Percentiles rank a stretch among this genome's conserved stretches.
These are phyloP conservation scores for Spizellomyces sp. DNA, from an alignment of 192 early-diverging fungal species.

Conservation along the genomic window DNA sequence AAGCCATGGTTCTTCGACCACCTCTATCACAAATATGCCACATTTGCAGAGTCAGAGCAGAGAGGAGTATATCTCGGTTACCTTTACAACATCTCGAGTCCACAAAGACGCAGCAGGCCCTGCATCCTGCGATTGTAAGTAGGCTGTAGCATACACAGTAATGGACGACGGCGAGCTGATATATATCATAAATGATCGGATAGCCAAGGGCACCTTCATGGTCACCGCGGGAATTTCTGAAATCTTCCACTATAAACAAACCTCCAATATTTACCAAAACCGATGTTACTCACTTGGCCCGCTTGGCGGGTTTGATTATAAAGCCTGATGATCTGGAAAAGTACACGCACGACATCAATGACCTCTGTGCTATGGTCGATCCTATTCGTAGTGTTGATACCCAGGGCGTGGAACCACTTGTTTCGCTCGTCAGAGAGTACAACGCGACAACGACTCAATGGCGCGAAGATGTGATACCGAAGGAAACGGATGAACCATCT, in stretches of 20 bases:
- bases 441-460: neutral
- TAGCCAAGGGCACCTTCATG: neutral
- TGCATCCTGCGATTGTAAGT: too few relatives aligned
- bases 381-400: constrained; percentile 25
- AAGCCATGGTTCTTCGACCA: too few relatives aligned
- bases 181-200: neutral
- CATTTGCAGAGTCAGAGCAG: too few relatives aligned
- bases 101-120: too few relatives aligned
- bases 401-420: constrained; percentile 22
- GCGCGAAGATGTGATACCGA: neutral
- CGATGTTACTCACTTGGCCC: constrained; percentile 8
- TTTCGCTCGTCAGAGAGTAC: constrained; percentile 15
- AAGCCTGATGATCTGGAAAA: neutral
- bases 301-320: constrained; percentile 7
- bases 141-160: too few relatives aligned
- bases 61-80: too few relatives aligned
- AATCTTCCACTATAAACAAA: neutral
- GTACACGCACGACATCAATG: constrained; percentile 23
- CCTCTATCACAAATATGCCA: too few relatives aligned
- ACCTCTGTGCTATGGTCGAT: constrained; percentile 22
- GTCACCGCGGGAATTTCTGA: neutral
- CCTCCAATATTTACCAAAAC: neutral
- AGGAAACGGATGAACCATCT: neutral
- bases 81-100: too few relatives aligned
- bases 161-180: too few relatives aligned